Conservation (phyloP, 2,329 filamentous ascomycete species). For the Aspergillus brunneoviolaceus region DNA sequence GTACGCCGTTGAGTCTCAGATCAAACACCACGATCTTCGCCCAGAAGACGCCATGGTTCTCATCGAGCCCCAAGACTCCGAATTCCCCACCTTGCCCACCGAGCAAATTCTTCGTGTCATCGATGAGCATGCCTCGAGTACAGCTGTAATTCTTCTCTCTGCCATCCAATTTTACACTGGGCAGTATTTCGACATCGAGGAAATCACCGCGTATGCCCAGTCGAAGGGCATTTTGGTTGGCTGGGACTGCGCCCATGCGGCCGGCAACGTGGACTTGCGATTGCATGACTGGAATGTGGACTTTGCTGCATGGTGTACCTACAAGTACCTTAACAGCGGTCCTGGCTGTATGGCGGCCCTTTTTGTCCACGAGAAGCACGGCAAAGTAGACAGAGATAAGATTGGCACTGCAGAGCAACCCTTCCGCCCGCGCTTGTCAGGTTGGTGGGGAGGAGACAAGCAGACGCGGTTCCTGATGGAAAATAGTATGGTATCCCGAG, state of each 20-base stretch:
- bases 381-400: conserved; percentile 42
- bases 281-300: conserved; percentile 90
- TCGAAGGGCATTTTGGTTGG: conserved; percentile 70
- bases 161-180: conserved; percentile 92
- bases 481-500: conserved; percentile 49
- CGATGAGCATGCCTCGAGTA: conserved; percentile 68
- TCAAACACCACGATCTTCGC: conserved; percentile 67
- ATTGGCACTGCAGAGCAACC: conserved; percentile 39
- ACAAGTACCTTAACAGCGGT: conserved; percentile 89
- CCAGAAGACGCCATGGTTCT: conserved; percentile 69
- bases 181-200: conserved; percentile 78
- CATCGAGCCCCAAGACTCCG: conserved; percentile 61
- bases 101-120: conserved; percentile 71
- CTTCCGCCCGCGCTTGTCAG: conserved; percentile 68
- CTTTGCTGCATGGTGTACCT: conserved; percentile 90
- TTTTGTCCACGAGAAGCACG: conserved; percentile 77
- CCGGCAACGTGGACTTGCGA: conserved; percentile 74
- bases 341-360: conserved; percentile 77
- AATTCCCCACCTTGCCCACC: conserved; percentile 63
- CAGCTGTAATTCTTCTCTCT: conserved; percentile 76
- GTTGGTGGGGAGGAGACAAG: conserved; percentile 88
- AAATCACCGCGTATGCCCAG: conserved; percentile 76
- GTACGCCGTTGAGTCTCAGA: conserved; percentile 82
- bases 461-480: conserved; percentile 77
- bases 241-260: conserved; percentile 87